Evolutionary conservation across 768 basidiomycete genomes (phyloP).

Genomic region (Mycena maculata): DNA sequence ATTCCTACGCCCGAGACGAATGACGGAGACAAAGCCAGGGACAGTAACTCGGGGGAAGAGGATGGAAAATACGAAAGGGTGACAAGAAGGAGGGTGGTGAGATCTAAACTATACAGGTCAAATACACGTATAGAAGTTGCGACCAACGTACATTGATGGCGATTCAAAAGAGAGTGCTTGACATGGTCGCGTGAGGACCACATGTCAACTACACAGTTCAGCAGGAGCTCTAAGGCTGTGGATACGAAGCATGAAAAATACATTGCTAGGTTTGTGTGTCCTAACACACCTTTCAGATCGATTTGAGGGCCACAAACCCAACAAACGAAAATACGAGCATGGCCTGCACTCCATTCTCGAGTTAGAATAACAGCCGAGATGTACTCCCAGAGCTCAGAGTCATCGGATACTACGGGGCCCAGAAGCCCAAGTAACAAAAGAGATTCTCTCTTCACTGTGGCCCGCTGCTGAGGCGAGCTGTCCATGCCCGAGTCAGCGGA

Average conservation of each 20-base stretch:
- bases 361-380: slow-evolving; percentile 60
- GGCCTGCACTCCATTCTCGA: slow-evolving; percentile 68
- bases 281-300: slow-evolving; percentile 46
- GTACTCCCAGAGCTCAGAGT: slow-evolving; percentile 64
- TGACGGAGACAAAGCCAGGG: slow-evolving; percentile 62
- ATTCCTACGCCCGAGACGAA: slow-evolving; percentile 77
- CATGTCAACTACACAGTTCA: slow-evolving; percentile 62
- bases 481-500: slow-evolving; percentile 47
- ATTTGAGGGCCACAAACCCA: slow-evolving; percentile 69
- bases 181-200: slow-evolving; percentile 88
- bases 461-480: slow-evolving; percentile 48
- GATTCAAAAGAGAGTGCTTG: slow-evolving; percentile 78
- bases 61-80: slow-evolving; percentile 69
- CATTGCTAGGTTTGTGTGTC: not conserved
- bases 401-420: slow-evolving; percentile 58
- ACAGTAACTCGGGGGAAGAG: slow-evolving; percentile 56
- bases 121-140: slow-evolving; percentile 1
- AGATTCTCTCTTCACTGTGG: slow-evolving; percentile 65
- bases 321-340: slow-evolving; percentile 73
- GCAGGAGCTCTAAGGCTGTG: slow-evolving; percentile 60
- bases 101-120: slow-evolving; percentile 58
- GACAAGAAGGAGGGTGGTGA: slow-evolving; percentile 78
- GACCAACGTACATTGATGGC: slow-evolving; percentile 75
- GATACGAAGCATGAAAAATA: slow-evolving; percentile 8
- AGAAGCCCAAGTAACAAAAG: slow-evolving; percentile 63